Evolutionary conservation across 202 grass and related monocot genomes (phyloP).

Genomic region (Panicum hallii): DNA sequence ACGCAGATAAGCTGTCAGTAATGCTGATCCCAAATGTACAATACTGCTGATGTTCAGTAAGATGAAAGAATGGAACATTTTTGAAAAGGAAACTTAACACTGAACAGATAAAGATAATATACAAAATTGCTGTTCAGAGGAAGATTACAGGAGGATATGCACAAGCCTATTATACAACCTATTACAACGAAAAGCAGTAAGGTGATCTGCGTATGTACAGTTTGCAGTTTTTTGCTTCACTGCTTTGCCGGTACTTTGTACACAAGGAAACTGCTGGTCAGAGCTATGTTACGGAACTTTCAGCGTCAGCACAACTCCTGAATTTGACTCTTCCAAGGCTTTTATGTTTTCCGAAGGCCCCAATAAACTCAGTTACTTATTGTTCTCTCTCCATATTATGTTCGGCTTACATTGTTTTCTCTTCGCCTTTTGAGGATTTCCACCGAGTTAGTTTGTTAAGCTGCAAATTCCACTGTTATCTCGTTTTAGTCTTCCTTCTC

Average conservation of each 20-base stretch:
- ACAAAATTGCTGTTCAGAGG: slow-evolving; percentile 38
- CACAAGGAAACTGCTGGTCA: background rate
- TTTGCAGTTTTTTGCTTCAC: slow-evolving; percentile 16
- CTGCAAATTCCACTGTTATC: slow-evolving; percentile 8
- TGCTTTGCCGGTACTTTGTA: slow-evolving; percentile 1
- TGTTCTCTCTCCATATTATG: slow-evolving; percentile 1
- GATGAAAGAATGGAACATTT: background rate
- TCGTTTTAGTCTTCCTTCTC: slow-evolving; percentile 47
- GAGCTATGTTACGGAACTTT: slow-evolving; percentile 14
- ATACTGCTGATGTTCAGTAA: background rate
- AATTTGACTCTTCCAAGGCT: slow-evolving; percentile 16
- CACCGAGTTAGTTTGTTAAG: slow-evolving; percentile 41
- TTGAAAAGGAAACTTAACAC: background rate
- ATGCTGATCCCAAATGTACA: background rate
- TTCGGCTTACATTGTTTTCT: background rate
- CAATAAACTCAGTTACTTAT: slow-evolving; percentile 11
- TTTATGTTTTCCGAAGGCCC: slow-evolving; percentile 5
- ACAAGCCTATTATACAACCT: slow-evolving; percentile 44
- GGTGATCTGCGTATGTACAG: slow-evolving; percentile 37
- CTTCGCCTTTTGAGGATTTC: background rate
- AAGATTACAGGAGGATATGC: slow-evolving; percentile 33
- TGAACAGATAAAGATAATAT: slow-evolving; percentile 19
- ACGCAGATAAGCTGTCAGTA: background rate
- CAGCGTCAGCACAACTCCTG: background rate
- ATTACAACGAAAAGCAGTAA: slow-evolving; percentile 28